Conservation (phyloP, 495 filamentous ascomycete species). For the Penicillium canescens region DNA sequence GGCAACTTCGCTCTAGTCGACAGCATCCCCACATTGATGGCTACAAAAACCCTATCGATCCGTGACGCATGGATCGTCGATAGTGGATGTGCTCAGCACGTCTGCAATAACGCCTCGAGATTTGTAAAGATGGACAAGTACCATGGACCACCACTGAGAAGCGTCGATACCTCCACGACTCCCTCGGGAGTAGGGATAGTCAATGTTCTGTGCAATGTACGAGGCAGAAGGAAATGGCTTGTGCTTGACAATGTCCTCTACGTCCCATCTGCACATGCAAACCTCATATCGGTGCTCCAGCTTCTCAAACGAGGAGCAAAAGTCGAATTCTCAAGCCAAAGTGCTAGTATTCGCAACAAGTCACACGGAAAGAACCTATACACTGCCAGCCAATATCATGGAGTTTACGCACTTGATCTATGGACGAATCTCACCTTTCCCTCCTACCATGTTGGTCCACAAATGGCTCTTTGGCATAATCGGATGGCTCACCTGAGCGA, state of each 20-base stretch:
- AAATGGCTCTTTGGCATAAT: constrained; percentile 15
- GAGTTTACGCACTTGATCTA: constrained; percentile 14
- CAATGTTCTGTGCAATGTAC: constrained; percentile 12
- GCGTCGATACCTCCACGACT: too few relatives aligned
- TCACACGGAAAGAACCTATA: constrained; percentile 14
- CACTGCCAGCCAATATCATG: constrained; percentile 16
- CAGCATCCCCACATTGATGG: constrained; percentile 10
- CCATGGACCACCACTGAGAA: too few relatives aligned
- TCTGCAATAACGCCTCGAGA: constrained; percentile 10
- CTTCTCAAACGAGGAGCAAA: constrained; percentile 16
- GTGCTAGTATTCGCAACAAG: constrained; percentile 7
- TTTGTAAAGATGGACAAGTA: too few relatives aligned
- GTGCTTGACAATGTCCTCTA: constrained; percentile 12
- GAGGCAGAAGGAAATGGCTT: constrained; percentile 16
- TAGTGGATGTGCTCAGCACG: constrained; percentile 16
- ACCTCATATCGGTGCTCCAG: constrained; percentile 12
- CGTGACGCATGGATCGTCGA: constrained; percentile 15
- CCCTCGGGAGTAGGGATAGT: constrained; percentile 5
- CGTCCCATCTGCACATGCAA: constrained; percentile 12
- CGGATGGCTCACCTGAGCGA: constrained; percentile 15
- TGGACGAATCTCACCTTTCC: constrained; percentile 14
- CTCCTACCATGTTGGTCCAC: constrained; percentile 17
- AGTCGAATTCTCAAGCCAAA: constrained; percentile 10
- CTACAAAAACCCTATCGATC: too few relatives aligned
- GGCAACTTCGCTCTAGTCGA: constrained; percentile 12